Evolutionary conservation across 371 early-diverging fungal genomes (phyloP).

Genomic region (Mucor irregularis): DNA sequence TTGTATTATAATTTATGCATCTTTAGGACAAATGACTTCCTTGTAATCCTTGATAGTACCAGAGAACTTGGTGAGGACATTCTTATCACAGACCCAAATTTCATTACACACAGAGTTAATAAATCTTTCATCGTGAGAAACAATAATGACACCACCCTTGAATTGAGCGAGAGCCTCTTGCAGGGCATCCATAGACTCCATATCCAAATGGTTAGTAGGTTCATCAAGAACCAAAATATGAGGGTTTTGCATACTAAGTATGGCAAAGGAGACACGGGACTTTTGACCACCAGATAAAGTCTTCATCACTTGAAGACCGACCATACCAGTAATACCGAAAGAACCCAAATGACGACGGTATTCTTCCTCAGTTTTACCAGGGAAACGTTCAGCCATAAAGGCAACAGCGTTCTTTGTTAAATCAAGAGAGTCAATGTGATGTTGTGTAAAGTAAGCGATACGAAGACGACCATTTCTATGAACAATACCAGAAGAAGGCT

Average conservation of each 20-base stretch:
- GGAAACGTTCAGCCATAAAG: conserved; percentile 85
- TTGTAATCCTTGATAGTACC: conserved; percentile 64
- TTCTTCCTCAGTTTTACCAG: conserved; percentile 93
- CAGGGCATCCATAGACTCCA: conserved; percentile 91
- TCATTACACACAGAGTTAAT: conserved; percentile 87
- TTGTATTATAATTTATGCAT: no score
- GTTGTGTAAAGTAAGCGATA: conserved; percentile 97
- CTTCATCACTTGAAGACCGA: conserved; percentile 89
- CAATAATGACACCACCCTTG: conserved; percentile 89
- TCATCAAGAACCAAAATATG: conserved; percentile 98
- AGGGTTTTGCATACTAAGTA: conserved; percentile 88
- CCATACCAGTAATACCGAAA: conserved; percentile 96
- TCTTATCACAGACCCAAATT: conserved; percentile 84
- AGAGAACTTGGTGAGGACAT: conserved; percentile 59
- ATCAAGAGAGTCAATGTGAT: conserved; percentile 96
- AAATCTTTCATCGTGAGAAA: conserved; percentile 94
- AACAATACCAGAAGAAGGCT: conserved; percentile 77
- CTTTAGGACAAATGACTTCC: conserved; percentile 38
- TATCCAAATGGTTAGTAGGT: conserved; percentile 91
- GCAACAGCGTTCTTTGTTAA: conserved; percentile 81
- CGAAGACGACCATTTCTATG: conserved; percentile 93
- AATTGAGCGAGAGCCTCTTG: conserved; percentile 77
- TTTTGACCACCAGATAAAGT: conserved; percentile 99
- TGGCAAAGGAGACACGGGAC: conserved; percentile 95
- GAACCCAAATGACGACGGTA: conserved; percentile 92